phyloP scores from a whole-genome alignment of 2,329 filamentous ascomycete genomes.

The Teratosphaeria gauchensis region DNA sequence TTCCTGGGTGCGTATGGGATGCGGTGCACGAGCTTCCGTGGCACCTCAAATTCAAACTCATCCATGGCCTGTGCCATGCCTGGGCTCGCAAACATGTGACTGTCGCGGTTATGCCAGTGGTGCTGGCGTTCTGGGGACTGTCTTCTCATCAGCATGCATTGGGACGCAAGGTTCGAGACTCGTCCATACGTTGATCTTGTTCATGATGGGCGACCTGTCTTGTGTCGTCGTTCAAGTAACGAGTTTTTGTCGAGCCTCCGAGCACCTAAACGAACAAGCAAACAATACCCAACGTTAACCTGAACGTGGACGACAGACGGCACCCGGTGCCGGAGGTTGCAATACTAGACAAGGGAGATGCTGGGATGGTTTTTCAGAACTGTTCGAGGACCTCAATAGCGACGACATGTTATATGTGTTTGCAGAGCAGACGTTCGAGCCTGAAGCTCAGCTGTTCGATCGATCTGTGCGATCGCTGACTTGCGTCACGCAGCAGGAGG shows the following conservation, averaged over 20 bases:
- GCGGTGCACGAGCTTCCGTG: neutral
- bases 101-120: neutral
- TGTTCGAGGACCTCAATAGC: neutral
- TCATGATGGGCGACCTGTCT: neutral
- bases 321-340: neutral
- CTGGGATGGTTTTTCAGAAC: neutral
- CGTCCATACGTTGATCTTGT: neutral
- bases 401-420: neutral
- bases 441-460: neutral
- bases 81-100: neutral
- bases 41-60: neutral
- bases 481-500: neutral
- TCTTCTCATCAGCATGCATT: neutral
- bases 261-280: neutral
- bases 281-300: neutral
- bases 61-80: neutral
- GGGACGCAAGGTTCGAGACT: neutral
- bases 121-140: neutral
- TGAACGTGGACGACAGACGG: neutral
- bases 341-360: neutral
- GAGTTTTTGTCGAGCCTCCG: neutral
- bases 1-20: neutral
- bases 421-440: neutral
- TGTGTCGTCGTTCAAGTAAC: neutral
- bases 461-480: neutral